phyloP scores from a whole-genome alignment of 768 basidiomycete species.

The Dacryopinax spathularia region DNA sequence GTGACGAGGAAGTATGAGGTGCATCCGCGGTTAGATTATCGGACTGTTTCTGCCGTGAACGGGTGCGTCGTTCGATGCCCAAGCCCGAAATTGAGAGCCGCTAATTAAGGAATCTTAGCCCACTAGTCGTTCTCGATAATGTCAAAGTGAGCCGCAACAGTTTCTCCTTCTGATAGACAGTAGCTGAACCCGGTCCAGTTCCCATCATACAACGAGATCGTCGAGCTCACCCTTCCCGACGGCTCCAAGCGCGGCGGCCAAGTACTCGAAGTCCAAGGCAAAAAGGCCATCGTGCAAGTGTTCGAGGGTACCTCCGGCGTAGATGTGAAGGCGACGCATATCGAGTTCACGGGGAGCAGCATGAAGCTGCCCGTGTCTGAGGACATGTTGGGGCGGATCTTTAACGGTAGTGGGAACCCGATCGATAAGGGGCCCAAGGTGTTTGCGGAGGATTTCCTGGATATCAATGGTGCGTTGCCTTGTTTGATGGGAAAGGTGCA shows the following conservation, averaged over 20 bases:
- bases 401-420: slow-evolving; percentile 96
- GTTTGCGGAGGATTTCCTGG: slow-evolving; percentile 97
- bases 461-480: slow-evolving; percentile 75
- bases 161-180: neutral
- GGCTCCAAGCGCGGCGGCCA: slow-evolving; percentile 91
- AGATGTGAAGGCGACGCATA: slow-evolving; percentile 92
- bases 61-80: slow-evolving; percentile 42
- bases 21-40: slow-evolving; percentile 84
- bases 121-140: slow-evolving; percentile 92
- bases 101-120: slow-evolving; percentile 33
- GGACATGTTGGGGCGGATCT: slow-evolving; percentile 97
- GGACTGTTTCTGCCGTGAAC: slow-evolving; percentile 97
- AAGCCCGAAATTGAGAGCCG: neutral
- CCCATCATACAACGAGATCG: slow-evolving; percentile 97
- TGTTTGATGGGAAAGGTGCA: slow-evolving; percentile 13
- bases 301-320: slow-evolving; percentile 97
- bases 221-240: slow-evolving; percentile 86
- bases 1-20: slow-evolving; percentile 80
- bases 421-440: slow-evolving; percentile 99
- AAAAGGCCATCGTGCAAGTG: slow-evolving; percentile 98
- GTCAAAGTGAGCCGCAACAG: slow-evolving; percentile 57
- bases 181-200: slow-evolving; percentile 44
- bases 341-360: slow-evolving; percentile 94
- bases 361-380: slow-evolving; percentile 99
- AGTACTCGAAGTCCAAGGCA: slow-evolving; percentile 93